Conservation (phyloP, 1,284 basidiomycete genomes). For the Melanopsichium pennsylvanicum region DNA sequence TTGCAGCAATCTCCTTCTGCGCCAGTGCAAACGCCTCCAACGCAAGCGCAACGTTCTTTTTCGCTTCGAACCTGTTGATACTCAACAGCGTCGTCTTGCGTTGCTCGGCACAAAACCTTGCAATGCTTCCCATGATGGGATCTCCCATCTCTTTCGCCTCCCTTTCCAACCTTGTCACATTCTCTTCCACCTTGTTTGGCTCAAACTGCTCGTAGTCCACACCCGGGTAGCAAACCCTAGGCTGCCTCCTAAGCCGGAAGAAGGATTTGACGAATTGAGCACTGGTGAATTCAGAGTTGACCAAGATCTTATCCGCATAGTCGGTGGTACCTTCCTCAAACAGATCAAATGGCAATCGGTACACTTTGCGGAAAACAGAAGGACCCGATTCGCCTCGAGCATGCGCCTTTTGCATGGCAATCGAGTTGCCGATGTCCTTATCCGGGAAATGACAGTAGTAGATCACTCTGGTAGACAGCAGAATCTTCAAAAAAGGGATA, state of each 20-base stretch:
- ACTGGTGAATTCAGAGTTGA: slow-evolving; percentile 87
- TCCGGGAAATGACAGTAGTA: slow-evolving; percentile 97
- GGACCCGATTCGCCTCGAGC: slow-evolving; percentile 63
- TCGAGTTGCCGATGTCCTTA: slow-evolving; percentile 75
- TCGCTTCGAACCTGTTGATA: slow-evolving; percentile 92
- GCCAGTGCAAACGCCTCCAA: slow-evolving; percentile 76
- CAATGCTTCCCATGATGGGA: slow-evolving; percentile 19
- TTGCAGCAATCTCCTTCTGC: slow-evolving; percentile 41
- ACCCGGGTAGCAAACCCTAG: slow-evolving; percentile 87
- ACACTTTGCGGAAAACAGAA: slow-evolving; percentile 65
- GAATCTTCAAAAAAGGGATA: slow-evolving; percentile 79
- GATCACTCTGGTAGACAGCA: slow-evolving; percentile 79
- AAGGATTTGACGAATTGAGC: slow-evolving; percentile 76
- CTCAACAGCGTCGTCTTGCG: slow-evolving; percentile 79
- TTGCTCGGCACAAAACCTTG: slow-evolving; percentile 21
- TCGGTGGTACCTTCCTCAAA: slow-evolving; percentile 89
- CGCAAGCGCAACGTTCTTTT: slow-evolving; percentile 88
- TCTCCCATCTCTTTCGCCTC: slow-evolving; percentile 66
- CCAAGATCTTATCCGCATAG: slow-evolving; percentile 86
- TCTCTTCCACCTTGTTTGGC: slow-evolving; percentile 22
- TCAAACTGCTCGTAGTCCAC: slow-evolving; percentile 68
- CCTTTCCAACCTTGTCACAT: slow-evolving; percentile 63
- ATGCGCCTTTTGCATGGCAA: slow-evolving; percentile 56
- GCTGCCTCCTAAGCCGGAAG: slow-evolving; percentile 73
- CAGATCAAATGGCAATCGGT: slow-evolving; percentile 87